Evolutionary conservation across 2,329 filamentous ascomycete species (phyloP).

Genomic region (Diaporthe capsici): DNA sequence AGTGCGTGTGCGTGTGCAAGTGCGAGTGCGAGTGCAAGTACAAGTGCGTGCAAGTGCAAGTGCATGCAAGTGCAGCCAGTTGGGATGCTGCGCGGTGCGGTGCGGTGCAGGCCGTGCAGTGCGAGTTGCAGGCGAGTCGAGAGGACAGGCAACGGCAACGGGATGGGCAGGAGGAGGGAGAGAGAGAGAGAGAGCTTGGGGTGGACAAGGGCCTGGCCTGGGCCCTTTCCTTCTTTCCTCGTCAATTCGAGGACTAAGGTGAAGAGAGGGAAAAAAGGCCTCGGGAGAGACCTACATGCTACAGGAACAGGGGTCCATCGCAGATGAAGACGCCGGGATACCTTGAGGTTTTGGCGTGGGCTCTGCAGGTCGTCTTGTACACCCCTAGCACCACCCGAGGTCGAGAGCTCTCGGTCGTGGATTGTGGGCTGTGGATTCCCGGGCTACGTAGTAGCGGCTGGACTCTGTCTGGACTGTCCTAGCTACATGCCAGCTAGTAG

Average conservation of each 20-base stretch:
- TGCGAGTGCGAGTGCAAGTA: constrained; percentile 3
- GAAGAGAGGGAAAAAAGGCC: constrained; percentile 10
- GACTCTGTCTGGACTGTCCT: background rate
- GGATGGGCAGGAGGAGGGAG: background rate
- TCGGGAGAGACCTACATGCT: constrained; percentile 22
- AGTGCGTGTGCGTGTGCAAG: constrained; percentile 10
- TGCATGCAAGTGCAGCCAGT: constrained; percentile 9
- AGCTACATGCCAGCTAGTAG: background rate
- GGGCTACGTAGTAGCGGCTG: background rate
- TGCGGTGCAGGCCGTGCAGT: background rate
- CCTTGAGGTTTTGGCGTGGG: constrained; percentile 30
- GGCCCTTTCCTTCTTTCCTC: constrained; percentile 9
- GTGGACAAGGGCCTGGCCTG: background rate
- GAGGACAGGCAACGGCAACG: constrained; percentile 11
- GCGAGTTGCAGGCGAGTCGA: constrained; percentile 20
- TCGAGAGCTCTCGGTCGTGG: constrained; percentile 12
- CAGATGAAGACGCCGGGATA: constrained; percentile 32
- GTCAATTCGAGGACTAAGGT: constrained; percentile 27
- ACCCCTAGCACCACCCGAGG: constrained; percentile 13
- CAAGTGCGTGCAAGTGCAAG: background rate
- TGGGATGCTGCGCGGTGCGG: background rate
- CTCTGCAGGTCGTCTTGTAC: constrained; percentile 31
- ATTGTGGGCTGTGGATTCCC: background rate
- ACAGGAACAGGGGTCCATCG: constrained; percentile 29
- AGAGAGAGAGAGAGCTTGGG: background rate